Conservation (phyloP, 176 grass and related monocot species). For the Avena insularis region DNA sequence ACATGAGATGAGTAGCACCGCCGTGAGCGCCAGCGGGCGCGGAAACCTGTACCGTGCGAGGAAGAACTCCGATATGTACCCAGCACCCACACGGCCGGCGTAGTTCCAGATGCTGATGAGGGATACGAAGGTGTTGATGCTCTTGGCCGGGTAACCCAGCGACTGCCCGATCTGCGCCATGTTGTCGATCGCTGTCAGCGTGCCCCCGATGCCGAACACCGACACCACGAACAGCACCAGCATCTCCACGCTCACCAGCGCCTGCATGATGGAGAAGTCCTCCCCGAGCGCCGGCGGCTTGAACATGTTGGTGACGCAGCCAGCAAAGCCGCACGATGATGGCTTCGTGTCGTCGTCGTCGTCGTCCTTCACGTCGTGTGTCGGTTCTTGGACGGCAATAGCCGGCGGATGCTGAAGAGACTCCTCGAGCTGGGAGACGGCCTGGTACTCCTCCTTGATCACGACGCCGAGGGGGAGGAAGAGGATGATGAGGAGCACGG, state of each 20-base stretch:
- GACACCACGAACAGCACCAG: constrained; percentile 55
- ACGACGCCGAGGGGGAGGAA: constrained; percentile 17
- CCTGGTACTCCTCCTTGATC: constrained; percentile 1
- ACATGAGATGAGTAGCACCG: constrained; percentile 78
- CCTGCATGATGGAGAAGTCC: constrained; percentile 66
- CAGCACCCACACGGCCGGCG: constrained; percentile 76
- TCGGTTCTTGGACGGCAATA: constrained; percentile 4
- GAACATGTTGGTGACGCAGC: constrained; percentile 51
- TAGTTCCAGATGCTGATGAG: constrained; percentile 50
- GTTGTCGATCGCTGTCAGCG: constrained; percentile 92
- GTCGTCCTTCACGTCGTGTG: background rate
- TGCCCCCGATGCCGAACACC: constrained; percentile 85
- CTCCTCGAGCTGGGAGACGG: constrained; percentile 17
- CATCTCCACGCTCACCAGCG: constrained; percentile 67
- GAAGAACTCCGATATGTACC: constrained; percentile 76
- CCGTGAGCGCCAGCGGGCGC: constrained; percentile 62
- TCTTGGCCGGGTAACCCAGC: constrained; percentile 68
- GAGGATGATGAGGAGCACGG: constrained; percentile 22
- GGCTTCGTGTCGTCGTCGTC: background rate
- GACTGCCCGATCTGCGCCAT: constrained; percentile 95
- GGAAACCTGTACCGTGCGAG: constrained; percentile 68
- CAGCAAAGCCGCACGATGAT: background rate
- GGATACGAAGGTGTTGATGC: constrained; percentile 64
- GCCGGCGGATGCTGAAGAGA: background rate
- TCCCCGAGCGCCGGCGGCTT: constrained; percentile 49